Evolutionary conservation across 176 grass and related monocot species (phyloP).

Genomic region (barley (Hordeum vulgare)): DNA sequence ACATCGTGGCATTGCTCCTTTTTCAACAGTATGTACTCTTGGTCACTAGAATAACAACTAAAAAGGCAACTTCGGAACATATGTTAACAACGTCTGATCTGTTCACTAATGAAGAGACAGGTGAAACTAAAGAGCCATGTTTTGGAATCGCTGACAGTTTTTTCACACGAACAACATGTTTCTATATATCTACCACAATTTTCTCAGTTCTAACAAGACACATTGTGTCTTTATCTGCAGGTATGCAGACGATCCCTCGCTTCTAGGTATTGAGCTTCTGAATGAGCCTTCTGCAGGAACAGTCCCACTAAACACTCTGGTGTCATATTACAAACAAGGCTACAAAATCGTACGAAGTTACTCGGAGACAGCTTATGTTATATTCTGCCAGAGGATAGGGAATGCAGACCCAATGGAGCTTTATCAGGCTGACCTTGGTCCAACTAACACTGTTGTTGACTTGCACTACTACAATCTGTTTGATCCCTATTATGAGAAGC

Average conservation of each 20-base stretch:
- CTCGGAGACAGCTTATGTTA: slow-evolving; percentile 66
- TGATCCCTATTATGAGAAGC: slow-evolving; percentile 57
- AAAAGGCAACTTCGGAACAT: not conserved
- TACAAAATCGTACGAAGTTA: slow-evolving; percentile 78
- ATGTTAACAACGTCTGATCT: not conserved
- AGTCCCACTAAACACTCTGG: slow-evolving; percentile 53
- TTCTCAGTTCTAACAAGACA: not conserved
- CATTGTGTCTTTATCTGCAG: slow-evolving; percentile 31
- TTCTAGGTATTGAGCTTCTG: slow-evolving; percentile 78
- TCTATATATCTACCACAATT: not conserved
- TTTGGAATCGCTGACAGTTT: not conserved
- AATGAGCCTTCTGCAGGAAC: slow-evolving; percentile 73
- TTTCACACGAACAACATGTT: not conserved
- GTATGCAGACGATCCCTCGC: slow-evolving; percentile 57
- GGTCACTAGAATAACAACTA: not conserved
- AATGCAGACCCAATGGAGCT: slow-evolving; percentile 80
- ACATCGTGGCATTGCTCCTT: not conserved
- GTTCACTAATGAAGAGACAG: not conserved
- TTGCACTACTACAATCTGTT: slow-evolving; percentile 92
- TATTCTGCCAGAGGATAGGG: slow-evolving; percentile 90
- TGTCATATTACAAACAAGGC: slow-evolving; percentile 65
- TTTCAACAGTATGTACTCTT: not conserved
- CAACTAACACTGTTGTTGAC: slow-evolving; percentile 66
- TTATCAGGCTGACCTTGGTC: slow-evolving; percentile 60
- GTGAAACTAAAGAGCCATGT: not conserved